phyloP scores from a whole-genome alignment of 345 rosid species.

The Luvunga scandens region DNA sequence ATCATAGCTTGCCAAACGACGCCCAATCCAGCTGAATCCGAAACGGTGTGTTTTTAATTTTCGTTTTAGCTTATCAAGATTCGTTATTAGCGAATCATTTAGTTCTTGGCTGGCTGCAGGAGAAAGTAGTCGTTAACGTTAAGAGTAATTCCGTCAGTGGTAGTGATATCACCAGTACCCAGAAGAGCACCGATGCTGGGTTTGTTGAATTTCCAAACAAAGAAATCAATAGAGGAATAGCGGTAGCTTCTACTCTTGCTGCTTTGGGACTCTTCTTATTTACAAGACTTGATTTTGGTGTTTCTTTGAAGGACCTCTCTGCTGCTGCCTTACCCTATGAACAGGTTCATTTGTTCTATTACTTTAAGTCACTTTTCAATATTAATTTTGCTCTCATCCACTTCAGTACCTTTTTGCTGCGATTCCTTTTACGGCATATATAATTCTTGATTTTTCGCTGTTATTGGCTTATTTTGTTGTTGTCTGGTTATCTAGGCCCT shows the following conservation, averaged over 20 bases:
- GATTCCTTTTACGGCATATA: too few species aligned
- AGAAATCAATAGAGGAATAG: conserved; percentile 33
- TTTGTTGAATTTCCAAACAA: conserved; percentile 50
- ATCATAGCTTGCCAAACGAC: conserved; percentile 39
- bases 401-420: too few species aligned
- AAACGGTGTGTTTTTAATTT: conserved; percentile 12
- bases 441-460: too few species aligned
- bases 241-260: conserved; percentile 34
- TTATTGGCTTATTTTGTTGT: neutral
- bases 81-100: neutral
- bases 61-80: neutral
- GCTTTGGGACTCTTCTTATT: conserved; percentile 46
- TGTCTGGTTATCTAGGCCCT: conserved; percentile 54
- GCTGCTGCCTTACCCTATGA: conserved; percentile 49
- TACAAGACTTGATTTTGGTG: conserved; percentile 45
- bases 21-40: conserved; percentile 32
- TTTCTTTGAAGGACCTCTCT: conserved; percentile 53
- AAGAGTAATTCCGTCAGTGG: conserved; percentile 30
- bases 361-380: neutral
- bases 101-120: conserved; percentile 37
- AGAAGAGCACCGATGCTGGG: conserved; percentile 27
- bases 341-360: conserved; percentile 24
- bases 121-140: conserved; percentile 24
- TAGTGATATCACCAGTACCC: neutral
- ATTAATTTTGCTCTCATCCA: neutral